These are phyloP conservation scores for Phytophthora sansomeana DNA, from an alignment of 352 stramenopile genomes.

Conservation along the genomic window DNA sequence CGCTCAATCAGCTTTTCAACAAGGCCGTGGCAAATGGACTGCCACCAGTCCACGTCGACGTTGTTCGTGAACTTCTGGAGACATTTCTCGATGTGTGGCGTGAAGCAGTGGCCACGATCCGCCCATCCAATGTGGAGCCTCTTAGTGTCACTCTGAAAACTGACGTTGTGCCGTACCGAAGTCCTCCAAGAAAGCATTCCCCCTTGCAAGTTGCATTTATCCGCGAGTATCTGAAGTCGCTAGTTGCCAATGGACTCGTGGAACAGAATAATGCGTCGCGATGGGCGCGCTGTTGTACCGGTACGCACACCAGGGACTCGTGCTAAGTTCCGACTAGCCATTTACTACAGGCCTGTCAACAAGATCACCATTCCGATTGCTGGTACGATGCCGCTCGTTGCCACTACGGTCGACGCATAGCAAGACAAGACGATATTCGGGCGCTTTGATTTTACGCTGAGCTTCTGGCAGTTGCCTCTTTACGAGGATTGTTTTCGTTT, in stretches of 20 bases:
- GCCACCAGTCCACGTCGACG: too few relatives aligned
- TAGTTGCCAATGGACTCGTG: neutral
- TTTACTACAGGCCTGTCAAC: neutral
- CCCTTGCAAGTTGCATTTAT: too few relatives aligned
- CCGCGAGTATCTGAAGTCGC: too few relatives aligned
- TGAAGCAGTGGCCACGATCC: too few relatives aligned
- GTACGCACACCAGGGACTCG: neutral
- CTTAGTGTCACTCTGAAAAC: too few relatives aligned
- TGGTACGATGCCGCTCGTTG: neutral
- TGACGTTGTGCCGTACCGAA: too few relatives aligned
- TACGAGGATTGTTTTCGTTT: too few relatives aligned
- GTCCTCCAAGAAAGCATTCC: neutral
- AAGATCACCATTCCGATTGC: neutral
- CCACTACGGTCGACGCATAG: too few relatives aligned
- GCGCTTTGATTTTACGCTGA: constrained; percentile 24
- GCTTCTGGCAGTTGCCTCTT: constrained; percentile 41
- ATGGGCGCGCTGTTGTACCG: neutral
- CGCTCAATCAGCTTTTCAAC: too few relatives aligned
- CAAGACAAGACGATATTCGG: neutral
- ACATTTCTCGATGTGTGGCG: neutral
- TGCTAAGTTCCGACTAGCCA: neutral
- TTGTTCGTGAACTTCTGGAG: neutral
- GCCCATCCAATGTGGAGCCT: too few relatives aligned
- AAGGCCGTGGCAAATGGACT: too few relatives aligned
- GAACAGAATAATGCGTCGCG: neutral